Evolutionary conservation across 495 filamentous ascomycete genomes (phyloP).

Genomic region (Tuber borchii): DNA sequence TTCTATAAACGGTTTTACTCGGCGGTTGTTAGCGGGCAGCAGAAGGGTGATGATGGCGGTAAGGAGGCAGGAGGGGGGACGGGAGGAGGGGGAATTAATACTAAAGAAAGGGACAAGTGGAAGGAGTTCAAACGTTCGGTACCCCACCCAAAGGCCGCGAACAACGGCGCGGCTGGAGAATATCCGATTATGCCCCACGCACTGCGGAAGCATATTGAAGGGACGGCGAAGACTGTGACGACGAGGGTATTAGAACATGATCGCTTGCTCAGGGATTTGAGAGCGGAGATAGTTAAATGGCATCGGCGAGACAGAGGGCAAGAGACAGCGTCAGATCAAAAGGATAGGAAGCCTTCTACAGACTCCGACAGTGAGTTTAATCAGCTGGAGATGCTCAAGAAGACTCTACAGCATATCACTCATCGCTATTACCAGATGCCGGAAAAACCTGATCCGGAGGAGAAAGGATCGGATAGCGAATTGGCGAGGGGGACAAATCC

Average conservation of each 20-base stretch:
- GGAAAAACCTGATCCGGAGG: background rate
- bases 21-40: conserved; percentile 11
- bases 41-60: background rate
- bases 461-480: background rate
- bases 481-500: background rate
- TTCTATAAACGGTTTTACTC: conserved; percentile 41
- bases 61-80: background rate
- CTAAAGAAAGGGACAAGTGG: background rate
- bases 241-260: conserved; percentile 26
- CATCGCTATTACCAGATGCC: conserved; percentile 22
- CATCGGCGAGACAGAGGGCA: background rate
- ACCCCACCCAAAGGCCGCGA: background rate
- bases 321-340: background rate
- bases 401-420: conserved; percentile 27
- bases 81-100: background rate
- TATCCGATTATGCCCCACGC: background rate
- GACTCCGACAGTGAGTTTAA: background rate
- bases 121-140: background rate
- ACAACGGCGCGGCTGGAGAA: background rate
- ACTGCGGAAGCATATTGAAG: conserved; percentile 1
- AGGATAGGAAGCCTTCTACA: background rate
- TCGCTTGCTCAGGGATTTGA: conserved; percentile 20
- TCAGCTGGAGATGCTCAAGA: conserved; percentile 22
- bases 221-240: background rate
- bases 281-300: conserved; percentile 5